Evolutionary conservation across 192 early-diverging fungal genomes (phyloP).

Genomic region (Backusella tuberculispora): DNA sequence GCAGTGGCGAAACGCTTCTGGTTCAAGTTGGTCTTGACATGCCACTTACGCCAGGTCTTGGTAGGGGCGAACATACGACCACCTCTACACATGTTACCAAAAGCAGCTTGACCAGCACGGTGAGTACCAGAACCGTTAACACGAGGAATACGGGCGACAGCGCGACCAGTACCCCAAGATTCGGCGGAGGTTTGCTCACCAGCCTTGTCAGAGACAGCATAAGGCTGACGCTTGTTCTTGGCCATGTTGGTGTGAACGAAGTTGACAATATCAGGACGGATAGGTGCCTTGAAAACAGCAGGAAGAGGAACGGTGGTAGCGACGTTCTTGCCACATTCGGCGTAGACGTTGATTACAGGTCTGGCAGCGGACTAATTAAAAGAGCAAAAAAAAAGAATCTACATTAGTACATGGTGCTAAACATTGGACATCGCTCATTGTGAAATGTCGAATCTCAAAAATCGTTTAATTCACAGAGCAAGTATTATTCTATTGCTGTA

Average conservation of each 20-base stretch:
- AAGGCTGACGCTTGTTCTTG: conserved; percentile 99
- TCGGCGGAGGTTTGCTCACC: conserved; percentile 99
- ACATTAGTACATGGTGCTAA: not conserved
- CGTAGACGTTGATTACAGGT: conserved; percentile 93
- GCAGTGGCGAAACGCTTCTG: conserved; percentile 98
- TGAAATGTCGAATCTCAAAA: not conserved
- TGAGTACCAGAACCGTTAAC: conserved; percentile 96
- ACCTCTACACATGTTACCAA: conserved; percentile 99
- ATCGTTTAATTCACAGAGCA: not conserved
- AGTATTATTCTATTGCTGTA: not conserved
- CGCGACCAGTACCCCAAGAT: conserved; percentile 99
- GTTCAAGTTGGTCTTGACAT: conserved; percentile 99
- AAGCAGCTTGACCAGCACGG: conserved; percentile 98
- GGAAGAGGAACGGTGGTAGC: conserved; percentile 84
- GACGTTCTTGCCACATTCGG: conserved; percentile 71
- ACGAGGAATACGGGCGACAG: conserved; percentile 99
- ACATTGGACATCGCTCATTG: not conserved
- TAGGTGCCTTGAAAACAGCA: conserved; percentile 96
- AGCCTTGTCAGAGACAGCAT: conserved; percentile 93
- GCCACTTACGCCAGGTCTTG: conserved; percentile 99
- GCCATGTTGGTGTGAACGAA: conserved; percentile 98
- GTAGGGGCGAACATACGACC: conserved; percentile 99
- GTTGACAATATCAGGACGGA: conserved; percentile 96
- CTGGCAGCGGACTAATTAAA: conserved; percentile 56
- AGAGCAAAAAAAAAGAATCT: not conserved